Evolutionary conservation across 306 rosid species (phyloP).

Genomic region (Inga leiocalycina): DNA sequence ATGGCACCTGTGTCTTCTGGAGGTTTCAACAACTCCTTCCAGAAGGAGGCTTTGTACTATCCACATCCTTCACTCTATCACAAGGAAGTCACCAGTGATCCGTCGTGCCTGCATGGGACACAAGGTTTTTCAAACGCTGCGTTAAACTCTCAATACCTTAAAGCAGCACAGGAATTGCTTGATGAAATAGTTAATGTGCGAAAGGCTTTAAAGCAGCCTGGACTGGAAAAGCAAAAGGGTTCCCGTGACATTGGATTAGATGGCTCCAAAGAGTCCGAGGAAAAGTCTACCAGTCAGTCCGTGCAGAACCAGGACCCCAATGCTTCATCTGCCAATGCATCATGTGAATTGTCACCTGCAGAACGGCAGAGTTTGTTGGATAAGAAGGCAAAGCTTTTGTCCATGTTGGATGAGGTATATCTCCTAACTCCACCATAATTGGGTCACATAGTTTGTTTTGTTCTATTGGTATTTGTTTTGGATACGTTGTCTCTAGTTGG

Average conservation of each 20-base stretch:
- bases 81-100: constrained; percentile 44
- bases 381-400: constrained; percentile 73
- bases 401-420: constrained; percentile 87
- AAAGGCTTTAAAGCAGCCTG: constrained; percentile 68
- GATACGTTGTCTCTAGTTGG: constrained; percentile 3
- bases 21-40: constrained; percentile 35
- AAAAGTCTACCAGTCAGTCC: constrained; percentile 52
- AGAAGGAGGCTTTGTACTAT: constrained; percentile 58
- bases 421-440: neutral
- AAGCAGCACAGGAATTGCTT: constrained; percentile 80
- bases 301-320: constrained; percentile 48
- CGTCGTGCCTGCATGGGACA: constrained; percentile 41
- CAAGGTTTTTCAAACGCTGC: constrained; percentile 37
- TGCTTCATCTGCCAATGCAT: constrained; percentile 49
- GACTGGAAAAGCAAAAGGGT: constrained; percentile 52
- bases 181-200: constrained; percentile 79
- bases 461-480: neutral
- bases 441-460: neutral
- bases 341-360: constrained; percentile 57
- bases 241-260: constrained; percentile 45
- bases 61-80: constrained; percentile 41
- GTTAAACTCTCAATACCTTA: constrained; percentile 59
- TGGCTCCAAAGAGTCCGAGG: constrained; percentile 62
- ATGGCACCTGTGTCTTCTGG: constrained; percentile 51
- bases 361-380: constrained; percentile 73